A percentile compares a stretch with the other conserved stretches of the same genome.
These are phyloP conservation scores for Trichothecium sympodiale DNA, from an alignment of 2,329 filamentous ascomycete species.

Conservation along the genomic window DNA sequence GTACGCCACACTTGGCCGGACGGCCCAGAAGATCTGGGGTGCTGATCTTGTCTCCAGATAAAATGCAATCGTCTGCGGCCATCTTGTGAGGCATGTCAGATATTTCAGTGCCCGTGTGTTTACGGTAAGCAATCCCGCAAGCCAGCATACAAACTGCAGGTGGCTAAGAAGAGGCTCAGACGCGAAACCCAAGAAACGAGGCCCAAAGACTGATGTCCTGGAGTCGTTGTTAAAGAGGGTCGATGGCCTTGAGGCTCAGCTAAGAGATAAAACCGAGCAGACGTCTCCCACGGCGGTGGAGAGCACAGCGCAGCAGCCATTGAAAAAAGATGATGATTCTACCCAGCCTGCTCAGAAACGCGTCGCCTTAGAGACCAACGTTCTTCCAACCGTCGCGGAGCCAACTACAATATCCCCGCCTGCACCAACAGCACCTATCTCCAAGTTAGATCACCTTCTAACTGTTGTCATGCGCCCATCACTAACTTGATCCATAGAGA, in stretches of 20 bases:
- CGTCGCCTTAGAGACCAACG: constrained; percentile 22
- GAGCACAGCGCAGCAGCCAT: background rate
- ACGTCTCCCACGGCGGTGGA: constrained; percentile 9
- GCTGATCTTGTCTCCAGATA: constrained; percentile 45
- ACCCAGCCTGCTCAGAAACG: constrained; percentile 30
- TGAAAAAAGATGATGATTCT: constrained; percentile 10
- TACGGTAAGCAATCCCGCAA: constrained; percentile 52
- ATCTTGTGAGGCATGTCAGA: constrained; percentile 78
- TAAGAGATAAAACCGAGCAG: constrained; percentile 50
- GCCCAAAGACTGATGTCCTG: constrained; percentile 80
- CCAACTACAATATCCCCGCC: constrained; percentile 3
- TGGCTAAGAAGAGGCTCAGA: constrained; percentile 35
- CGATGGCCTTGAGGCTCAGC: constrained; percentile 69
- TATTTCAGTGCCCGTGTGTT: constrained; percentile 79
- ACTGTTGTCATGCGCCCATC: no score
- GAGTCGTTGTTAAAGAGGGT: constrained; percentile 77
- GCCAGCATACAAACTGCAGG: background rate
- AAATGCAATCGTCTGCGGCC: constrained; percentile 82
- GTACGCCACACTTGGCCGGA: constrained; percentile 32
- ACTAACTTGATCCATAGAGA: constrained; percentile 24
- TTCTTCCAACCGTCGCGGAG: constrained; percentile 9
- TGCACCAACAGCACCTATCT: constrained; percentile 13
- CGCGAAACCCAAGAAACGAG: constrained; percentile 80
- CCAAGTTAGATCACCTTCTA: constrained; percentile 6
- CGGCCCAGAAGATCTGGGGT: background rate